Percentiles rank a stretch among this genome's conserved stretches.
These are phyloP conservation scores for Penicillium canescens DNA, from an alignment of 495 filamentous ascomycete species.

Conservation along the genomic window DNA sequence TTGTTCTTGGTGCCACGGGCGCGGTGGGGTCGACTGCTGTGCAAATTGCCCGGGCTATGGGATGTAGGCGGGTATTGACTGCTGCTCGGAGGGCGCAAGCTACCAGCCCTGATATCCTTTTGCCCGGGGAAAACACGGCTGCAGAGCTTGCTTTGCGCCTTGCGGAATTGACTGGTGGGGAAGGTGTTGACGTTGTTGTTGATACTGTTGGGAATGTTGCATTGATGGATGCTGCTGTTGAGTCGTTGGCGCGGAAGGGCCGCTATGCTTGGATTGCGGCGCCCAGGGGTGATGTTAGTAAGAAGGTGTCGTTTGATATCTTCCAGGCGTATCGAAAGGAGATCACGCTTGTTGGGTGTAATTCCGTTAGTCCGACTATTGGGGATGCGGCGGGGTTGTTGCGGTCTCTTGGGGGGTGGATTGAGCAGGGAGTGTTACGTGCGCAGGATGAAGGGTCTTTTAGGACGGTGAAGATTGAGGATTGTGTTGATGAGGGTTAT, in stretches of 20 bases:
- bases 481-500: conserved; percentile 16
- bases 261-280: conserved; percentile 23
- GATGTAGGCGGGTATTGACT: conserved; percentile 17
- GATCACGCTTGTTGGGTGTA: conserved; percentile 18
- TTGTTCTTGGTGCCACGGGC: conserved; percentile 19
- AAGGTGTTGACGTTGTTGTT: conserved; percentile 20
- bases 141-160: not conserved
- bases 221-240: conserved; percentile 15
- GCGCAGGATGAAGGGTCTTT: conserved; percentile 12
- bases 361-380: conserved; percentile 9
- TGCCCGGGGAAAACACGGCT: not conserved
- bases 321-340: conserved; percentile 23
- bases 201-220: conserved; percentile 18
- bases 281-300: conserved; percentile 13
- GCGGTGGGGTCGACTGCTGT: conserved; percentile 19
- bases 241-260: conserved; percentile 13
- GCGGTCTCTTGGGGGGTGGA: conserved; percentile 9
- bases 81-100: conserved; percentile 10
- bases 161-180: conserved; percentile 8
- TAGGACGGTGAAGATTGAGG: conserved; percentile 9
- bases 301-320: conserved; percentile 13
- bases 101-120: conserved; percentile 7
- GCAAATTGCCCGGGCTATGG: conserved; percentile 19
- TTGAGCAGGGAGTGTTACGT: conserved; percentile 11
- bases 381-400: conserved; percentile 14